A percentile compares a stretch with the other conserved stretches of the same genome.
Conservation (phyloP, 352 stramenopile genomes). For the Globisporangium spinosum region DNA sequence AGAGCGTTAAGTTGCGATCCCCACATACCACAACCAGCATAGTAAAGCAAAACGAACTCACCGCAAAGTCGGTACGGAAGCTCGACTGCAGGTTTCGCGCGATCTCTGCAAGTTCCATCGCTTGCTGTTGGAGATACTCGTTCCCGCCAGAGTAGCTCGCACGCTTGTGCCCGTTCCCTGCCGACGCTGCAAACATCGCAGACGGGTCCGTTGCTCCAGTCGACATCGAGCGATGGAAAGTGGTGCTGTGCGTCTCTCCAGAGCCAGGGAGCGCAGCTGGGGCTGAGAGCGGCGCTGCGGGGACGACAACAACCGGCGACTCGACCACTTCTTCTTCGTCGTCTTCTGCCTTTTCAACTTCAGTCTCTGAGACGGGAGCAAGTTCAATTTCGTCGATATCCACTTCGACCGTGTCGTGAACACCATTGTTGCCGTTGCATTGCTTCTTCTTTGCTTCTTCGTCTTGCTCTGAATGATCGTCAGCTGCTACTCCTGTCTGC, state of each 20-base stretch:
- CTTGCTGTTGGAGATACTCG: conserved; percentile 53
- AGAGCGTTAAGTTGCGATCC: background rate
- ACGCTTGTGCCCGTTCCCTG: conserved; percentile 21
- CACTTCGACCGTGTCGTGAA: conserved; percentile 1
- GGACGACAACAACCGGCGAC: background rate
- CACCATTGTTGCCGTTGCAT: background rate
- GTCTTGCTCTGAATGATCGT: background rate
- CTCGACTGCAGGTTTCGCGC: conserved; percentile 59
- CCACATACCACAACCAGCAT: background rate
- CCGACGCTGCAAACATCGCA: conserved; percentile 16
- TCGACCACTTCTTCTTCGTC: conserved; percentile 12
- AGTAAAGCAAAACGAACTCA: background rate
- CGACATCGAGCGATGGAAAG: background rate
- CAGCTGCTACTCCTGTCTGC: background rate
- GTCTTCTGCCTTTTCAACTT: conserved; percentile 13
- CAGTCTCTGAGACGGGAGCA: background rate
- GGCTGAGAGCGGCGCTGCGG: conserved; percentile 16
- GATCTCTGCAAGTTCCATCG: conserved; percentile 62
- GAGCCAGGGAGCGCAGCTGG: conserved; percentile 7
- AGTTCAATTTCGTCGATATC: background rate
- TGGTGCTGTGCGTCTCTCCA: conserved; percentile 8
- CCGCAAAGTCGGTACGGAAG: conserved; percentile 25
- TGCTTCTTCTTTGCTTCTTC: background rate
- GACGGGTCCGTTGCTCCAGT: conserved; percentile 20
- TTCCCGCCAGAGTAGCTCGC: conserved; percentile 26